These are phyloP conservation scores for Chenopodium quinoa DNA, from an alignment of 148 eudicot genomes.

Conservation along the genomic window DNA sequence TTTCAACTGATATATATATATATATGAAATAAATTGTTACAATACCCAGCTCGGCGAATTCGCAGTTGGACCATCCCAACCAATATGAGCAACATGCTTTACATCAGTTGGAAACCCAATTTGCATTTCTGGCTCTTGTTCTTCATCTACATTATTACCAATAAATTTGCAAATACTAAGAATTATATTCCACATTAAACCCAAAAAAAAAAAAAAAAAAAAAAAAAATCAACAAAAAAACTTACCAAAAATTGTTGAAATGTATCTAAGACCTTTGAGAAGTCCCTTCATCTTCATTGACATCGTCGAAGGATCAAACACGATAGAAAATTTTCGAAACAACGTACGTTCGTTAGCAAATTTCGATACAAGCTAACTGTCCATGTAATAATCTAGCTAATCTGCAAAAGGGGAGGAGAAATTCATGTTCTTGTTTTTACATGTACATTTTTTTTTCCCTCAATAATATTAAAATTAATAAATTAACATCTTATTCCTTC, in stretches of 20 bases:
- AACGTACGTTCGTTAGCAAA: background rate
- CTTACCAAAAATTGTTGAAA: constrained; percentile 25
- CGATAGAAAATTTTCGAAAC: background rate
- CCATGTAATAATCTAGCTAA: background rate
- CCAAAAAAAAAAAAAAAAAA: too few species aligned
- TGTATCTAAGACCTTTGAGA: constrained; percentile 29
- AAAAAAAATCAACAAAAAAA: background rate
- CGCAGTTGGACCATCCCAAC: constrained; percentile 58
- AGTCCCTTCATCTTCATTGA: constrained; percentile 26
- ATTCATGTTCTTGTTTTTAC: constrained; percentile 4
- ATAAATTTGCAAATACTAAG: background rate
- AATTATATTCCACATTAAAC: background rate
- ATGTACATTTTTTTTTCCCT: background rate
- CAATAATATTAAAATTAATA: background rate
- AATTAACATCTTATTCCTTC: background rate
- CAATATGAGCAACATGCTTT: constrained; percentile 56
- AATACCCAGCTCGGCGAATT: constrained; percentile 47
- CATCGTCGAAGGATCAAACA: background rate
- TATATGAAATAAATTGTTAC: background rate
- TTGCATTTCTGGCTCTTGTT: constrained; percentile 43
- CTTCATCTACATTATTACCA: constrained; percentile 31
- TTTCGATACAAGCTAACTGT: background rate
- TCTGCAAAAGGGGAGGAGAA: constrained; percentile 17
- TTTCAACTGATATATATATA: too few species aligned
- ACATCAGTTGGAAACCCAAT: constrained; percentile 54